Evolutionary conservation across 1,284 basidiomycete species (phyloP), one percentile per base, ranked within the genome.

Genomic region (Puccinia polysora): DNA sequence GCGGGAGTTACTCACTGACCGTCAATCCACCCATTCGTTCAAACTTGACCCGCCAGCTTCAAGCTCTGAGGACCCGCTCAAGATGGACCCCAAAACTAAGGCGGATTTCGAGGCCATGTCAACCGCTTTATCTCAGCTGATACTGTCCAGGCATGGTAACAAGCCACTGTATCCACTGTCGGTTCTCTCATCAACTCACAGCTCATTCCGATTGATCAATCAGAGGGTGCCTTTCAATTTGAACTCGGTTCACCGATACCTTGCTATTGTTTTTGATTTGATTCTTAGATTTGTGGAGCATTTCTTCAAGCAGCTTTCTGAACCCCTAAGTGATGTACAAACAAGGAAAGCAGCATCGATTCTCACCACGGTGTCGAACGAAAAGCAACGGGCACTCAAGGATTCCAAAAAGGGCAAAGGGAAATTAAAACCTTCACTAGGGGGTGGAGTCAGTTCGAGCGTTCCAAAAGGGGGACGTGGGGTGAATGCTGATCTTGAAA

Each of bases 31-130:
- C 32, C 28, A 4, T 30, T 43, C 28, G 7, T 58, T 28, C 15
- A 25, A 15, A 1, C 28, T 43, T 43, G 20, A 25, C 28, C 40
- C 23, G 18, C 15, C 32, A 63, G 60, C 60, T 14, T 43, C 4
- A 10, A 50, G 14, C 36, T 59, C 43, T 60, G 55, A 69, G 50
- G 67, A 69, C 30, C 67, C 67, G 14, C 34, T 69, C 38, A 59
- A 58, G 30, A 59, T 69, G 67, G 38, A 69, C 32, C 67, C 67
- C 10, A 69, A 50, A 38, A 69, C 67, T 18, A 69, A 69, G 47
- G 67, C 55, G n/a, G 67, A 69, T 36, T 69, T 69, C 55, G 67
- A 69, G 40, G 32, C 53, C 20, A 59, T 69, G 53, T 69, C 67
- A 18, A 69, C 25, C 23, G 67, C 53, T 28, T 30, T 69, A 20